Conservation (phyloP, 2,329 filamentous ascomycete species). For the Zarea fungicola region DNA sequence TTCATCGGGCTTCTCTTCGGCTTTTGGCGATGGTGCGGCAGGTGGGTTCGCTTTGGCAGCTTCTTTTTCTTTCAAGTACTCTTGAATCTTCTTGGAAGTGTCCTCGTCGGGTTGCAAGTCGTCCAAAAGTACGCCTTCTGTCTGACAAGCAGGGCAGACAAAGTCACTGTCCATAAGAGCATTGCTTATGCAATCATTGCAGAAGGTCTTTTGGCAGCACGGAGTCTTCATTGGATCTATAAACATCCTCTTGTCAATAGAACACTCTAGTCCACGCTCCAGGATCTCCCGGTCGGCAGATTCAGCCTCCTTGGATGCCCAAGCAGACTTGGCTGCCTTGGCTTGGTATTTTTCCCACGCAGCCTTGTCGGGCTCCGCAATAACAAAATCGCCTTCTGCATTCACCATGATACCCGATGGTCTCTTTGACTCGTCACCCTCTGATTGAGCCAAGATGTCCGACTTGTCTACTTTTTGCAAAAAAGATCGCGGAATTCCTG, state of each 20-base stretch:
- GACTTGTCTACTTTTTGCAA: conserved; percentile 94
- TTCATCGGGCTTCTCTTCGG: conserved; percentile 32
- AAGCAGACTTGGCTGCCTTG: conserved; percentile 74
- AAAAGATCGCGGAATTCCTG: conserved; percentile 92
- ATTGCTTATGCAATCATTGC: conserved; percentile 99
- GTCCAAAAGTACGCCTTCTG: conserved; percentile 88
- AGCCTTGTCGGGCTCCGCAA: conserved; percentile 90
- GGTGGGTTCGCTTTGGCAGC: conserved; percentile 37
- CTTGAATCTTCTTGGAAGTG: conserved; percentile 69
- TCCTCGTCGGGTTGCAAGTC: conserved; percentile 81
- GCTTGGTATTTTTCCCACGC: conserved; percentile 97
- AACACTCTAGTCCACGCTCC: conserved; percentile 84
- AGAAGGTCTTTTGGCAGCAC: conserved; percentile 97
- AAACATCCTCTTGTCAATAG: conserved; percentile 96
- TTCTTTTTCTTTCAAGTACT: conserved; percentile 59
- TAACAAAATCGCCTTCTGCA: conserved; percentile 93
- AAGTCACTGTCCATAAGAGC: conserved; percentile 98
- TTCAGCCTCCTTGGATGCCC: conserved; percentile 72
- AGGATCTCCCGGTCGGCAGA: conserved; percentile 81
- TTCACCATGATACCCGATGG: conserved; percentile 95
- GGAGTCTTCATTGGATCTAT: conserved; percentile 98
- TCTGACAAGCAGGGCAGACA: conserved; percentile 85
- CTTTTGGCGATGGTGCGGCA: conserved; percentile 26
- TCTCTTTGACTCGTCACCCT: conserved; percentile 76
- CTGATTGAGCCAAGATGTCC: conserved; percentile 65